Conservation (phyloP, 805 yeast genomes). For the Lipomyces mesembrius region DNA sequence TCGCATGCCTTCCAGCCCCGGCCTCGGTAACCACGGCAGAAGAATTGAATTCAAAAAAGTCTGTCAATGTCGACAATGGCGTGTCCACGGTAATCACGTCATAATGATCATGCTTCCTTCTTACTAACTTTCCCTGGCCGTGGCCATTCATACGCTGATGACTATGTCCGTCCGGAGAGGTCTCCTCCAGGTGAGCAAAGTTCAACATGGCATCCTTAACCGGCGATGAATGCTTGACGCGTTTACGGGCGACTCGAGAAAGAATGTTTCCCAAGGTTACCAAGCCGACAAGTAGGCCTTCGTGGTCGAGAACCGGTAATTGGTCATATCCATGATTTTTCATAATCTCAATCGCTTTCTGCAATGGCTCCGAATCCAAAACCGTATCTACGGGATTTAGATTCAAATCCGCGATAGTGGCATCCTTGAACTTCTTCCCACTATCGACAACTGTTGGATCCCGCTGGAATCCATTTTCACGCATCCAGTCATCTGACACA, state of each 20-base stretch:
- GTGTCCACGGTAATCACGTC: constrained; percentile 68
- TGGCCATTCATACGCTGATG: constrained; percentile 22
- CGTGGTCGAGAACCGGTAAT: constrained; percentile 69
- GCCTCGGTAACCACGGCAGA: constrained; percentile 78
- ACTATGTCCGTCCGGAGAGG: constrained; percentile 59
- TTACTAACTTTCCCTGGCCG: constrained; percentile 15
- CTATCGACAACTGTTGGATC: constrained; percentile 27
- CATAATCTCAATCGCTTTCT: constrained; percentile 68
- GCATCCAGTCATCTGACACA: constrained; percentile 91
- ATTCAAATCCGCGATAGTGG: constrained; percentile 69
- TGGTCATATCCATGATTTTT: constrained; percentile 83
- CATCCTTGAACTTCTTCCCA: constrained; percentile 50
- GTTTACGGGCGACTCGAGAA: constrained; percentile 66
- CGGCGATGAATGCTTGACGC: constrained; percentile 59
- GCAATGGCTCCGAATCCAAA: constrained; percentile 60
- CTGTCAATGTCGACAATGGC: constrained; percentile 67
- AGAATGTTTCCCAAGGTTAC: constrained; percentile 75
- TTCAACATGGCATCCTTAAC: constrained; percentile 68
- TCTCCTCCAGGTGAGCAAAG: constrained; percentile 71
- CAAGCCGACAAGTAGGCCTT: constrained; percentile 71
- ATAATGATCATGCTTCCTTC: constrained; percentile 51
- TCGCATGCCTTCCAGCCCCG: constrained; percentile 52
- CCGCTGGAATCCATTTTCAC: constrained; percentile 62
- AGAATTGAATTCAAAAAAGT: constrained; percentile 82
- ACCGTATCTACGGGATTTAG: constrained; percentile 83